phyloP scores from a whole-genome alignment of 305 asterid genomes.

The Rubia balearica region DNA sequence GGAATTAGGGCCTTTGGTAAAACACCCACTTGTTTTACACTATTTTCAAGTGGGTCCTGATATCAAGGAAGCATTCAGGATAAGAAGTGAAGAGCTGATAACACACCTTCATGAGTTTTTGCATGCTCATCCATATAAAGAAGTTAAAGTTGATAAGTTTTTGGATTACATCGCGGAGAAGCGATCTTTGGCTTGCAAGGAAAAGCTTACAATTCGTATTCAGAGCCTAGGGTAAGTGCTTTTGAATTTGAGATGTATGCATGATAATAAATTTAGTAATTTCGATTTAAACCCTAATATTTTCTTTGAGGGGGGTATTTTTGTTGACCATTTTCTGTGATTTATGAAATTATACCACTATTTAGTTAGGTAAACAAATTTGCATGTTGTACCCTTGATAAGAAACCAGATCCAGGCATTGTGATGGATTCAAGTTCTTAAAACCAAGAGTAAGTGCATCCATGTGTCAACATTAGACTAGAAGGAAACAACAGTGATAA shows the following conservation, averaged over 20 bases:
- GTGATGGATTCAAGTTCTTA: slow-evolving; percentile 1
- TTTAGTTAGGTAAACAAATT: not conserved
- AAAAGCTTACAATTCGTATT: slow-evolving; percentile 70
- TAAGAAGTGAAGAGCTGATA: slow-evolving; percentile 59
- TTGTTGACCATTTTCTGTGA: not conserved
- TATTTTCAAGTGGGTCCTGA: slow-evolving; percentile 64
- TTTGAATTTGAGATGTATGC: slow-evolving; percentile 11
- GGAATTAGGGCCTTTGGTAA: slow-evolving; percentile 84
- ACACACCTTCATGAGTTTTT: slow-evolving; percentile 59
- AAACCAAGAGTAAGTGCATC: not conserved
- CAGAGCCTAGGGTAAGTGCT: slow-evolving; percentile 67
- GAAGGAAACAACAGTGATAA: not conserved
- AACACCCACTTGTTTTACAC: slow-evolving; percentile 65
- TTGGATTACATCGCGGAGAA: slow-evolving; percentile 62
- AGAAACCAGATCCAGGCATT: not conserved
- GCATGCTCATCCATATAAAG: slow-evolving; percentile 35
- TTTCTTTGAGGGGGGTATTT: not conserved
- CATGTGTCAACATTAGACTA: not conserved
- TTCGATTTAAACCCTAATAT: not conserved
- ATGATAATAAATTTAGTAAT: not conserved
- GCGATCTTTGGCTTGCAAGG: slow-evolving; percentile 49
- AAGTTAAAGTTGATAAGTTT: slow-evolving; percentile 41
- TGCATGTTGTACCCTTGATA: not conserved
- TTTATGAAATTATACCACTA: not conserved
- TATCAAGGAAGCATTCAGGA: slow-evolving; percentile 48